Conservation (phyloP, 2,329 filamentous ascomycete genomes). For the Drechslera avenae region DNA sequence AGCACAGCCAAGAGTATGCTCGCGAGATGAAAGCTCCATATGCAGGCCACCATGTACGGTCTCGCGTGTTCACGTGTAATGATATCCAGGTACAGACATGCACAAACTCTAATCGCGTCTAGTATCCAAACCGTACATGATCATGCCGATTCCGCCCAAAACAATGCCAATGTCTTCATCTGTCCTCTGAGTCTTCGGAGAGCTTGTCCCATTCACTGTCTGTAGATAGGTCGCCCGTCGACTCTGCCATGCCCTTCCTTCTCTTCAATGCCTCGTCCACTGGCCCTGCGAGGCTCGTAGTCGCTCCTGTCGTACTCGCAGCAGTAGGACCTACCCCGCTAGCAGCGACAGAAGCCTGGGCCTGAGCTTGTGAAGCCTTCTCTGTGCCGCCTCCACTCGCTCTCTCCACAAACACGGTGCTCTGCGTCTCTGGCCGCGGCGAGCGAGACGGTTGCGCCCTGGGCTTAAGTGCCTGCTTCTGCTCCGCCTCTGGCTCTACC, state of each 20-base stretch:
- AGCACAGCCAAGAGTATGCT: background rate
- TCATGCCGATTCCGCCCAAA: slow-evolving; percentile 7
- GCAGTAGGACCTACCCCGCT: slow-evolving; percentile 16
- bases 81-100: slow-evolving; percentile 11
- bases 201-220: slow-evolving; percentile 99
- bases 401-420: slow-evolving; percentile 43
- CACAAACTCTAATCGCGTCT: slow-evolving; percentile 14
- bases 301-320: slow-evolving; percentile 39
- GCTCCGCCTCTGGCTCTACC: slow-evolving; percentile 46
- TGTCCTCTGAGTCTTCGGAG: slow-evolving; percentile 56
- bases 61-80: slow-evolving; percentile 35
- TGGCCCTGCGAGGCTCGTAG: slow-evolving; percentile 35
- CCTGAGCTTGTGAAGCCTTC: slow-evolving; percentile 24
- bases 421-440: slow-evolving; percentile 36
- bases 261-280: slow-evolving; percentile 51
- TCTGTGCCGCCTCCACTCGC: slow-evolving; percentile 23
- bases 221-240: slow-evolving; percentile 69
- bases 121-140: slow-evolving; percentile 10
- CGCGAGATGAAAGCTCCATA: background rate
- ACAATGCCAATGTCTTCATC: slow-evolving; percentile 25
- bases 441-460: slow-evolving; percentile 20
- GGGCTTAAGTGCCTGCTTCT: slow-evolving; percentile 29
- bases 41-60: slow-evolving; percentile 11
- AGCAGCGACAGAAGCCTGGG: slow-evolving; percentile 14
- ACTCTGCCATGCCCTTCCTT: slow-evolving; percentile 53